Conservation (phyloP, 1,284 basidiomycete genomes). For the Sparassis latifolia region DNA sequence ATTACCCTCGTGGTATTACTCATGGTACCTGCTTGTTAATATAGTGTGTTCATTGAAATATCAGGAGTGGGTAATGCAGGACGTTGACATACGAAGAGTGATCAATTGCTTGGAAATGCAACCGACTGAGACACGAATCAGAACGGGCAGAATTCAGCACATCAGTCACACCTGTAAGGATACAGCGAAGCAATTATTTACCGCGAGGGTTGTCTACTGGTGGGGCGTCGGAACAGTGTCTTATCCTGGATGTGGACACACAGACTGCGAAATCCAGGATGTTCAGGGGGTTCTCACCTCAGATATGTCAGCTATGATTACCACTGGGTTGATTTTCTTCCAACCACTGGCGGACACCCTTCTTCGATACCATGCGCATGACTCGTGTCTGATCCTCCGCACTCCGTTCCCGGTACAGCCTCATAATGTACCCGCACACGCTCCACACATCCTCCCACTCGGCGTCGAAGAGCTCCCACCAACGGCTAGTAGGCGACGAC, state of each 20-base stretch:
- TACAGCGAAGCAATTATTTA: no score
- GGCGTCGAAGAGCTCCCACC: slow-evolving; percentile 89
- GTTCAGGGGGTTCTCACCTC: not conserved
- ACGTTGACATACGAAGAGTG: no score
- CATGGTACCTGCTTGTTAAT: slow-evolving; percentile 11
- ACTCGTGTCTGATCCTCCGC: slow-evolving; percentile 35
- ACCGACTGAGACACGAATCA: no score
- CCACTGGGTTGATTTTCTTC: slow-evolving; percentile 32
- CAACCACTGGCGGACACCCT: slow-evolving; percentile 69
- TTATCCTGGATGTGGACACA: no score
- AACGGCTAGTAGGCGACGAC: slow-evolving; percentile 55
- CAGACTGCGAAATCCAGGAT: no score
- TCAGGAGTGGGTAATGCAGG: no score
- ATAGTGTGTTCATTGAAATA: not conserved
- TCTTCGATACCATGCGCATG: slow-evolving; percentile 56
- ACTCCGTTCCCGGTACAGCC: slow-evolving; percentile 53
- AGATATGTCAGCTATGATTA: slow-evolving; percentile 2
- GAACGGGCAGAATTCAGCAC: no score
- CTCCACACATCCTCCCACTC: slow-evolving; percentile 81
- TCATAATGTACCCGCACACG: slow-evolving; percentile 75
- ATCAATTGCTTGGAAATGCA: no score
- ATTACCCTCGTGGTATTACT: slow-evolving; percentile 6
- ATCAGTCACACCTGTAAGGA: no score
- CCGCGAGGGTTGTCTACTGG: no score
- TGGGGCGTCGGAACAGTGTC: no score